Evolutionary conservation across 2,329 filamentous ascomycete species (phyloP).

Genomic region (Clathrospora elynae): DNA sequence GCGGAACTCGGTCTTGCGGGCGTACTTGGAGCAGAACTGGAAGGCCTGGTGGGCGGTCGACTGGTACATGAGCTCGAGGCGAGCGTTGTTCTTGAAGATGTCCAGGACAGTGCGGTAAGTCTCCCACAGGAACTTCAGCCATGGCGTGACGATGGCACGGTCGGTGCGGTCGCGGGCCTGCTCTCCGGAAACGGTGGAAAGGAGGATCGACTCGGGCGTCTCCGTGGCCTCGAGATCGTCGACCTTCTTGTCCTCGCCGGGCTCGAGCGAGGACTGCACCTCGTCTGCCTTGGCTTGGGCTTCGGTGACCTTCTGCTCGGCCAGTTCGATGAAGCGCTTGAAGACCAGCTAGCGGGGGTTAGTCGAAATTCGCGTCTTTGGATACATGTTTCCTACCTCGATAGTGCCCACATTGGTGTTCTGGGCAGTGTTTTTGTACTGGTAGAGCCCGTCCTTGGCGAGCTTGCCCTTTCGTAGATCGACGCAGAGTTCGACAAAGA

Average conservation of each 20-base stretch:
- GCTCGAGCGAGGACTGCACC: conserved; percentile 85
- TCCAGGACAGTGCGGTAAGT: conserved; percentile 98
- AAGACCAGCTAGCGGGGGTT: conserved; percentile 67
- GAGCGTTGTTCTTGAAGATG: conserved; percentile 98
- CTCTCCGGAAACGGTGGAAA: conserved; percentile 97
- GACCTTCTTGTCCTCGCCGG: conserved; percentile 73
- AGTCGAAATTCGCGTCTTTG: conserved; percentile 6
- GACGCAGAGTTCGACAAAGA: conserved; percentile 94
- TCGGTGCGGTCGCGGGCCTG: conserved; percentile 97
- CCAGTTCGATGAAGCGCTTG: conserved; percentile 97
- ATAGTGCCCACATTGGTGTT: conserved; percentile 99
- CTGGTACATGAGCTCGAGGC: conserved; percentile 97
- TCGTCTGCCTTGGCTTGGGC: conserved; percentile 96
- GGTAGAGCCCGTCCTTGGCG: conserved; percentile 97
- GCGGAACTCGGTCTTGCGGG: conserved; percentile 98
- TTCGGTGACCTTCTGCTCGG: conserved; percentile 92
- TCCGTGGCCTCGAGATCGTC: conserved; percentile 97
- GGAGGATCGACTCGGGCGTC: conserved; percentile 95
- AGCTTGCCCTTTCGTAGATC: conserved; percentile 98
- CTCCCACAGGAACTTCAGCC: conserved; percentile 99
- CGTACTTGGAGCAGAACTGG: conserved; percentile 98
- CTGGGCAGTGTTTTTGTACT: conserved; percentile 99
- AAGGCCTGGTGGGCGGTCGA: conserved; percentile 97
- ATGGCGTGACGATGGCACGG: conserved; percentile 95
- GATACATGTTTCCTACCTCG: conserved; percentile 65